Percentiles rank a stretch among this genome's conserved stretches.
Conservation (phyloP, 768 basidiomycete genomes). For the Nidularia pulvinata region DNA sequence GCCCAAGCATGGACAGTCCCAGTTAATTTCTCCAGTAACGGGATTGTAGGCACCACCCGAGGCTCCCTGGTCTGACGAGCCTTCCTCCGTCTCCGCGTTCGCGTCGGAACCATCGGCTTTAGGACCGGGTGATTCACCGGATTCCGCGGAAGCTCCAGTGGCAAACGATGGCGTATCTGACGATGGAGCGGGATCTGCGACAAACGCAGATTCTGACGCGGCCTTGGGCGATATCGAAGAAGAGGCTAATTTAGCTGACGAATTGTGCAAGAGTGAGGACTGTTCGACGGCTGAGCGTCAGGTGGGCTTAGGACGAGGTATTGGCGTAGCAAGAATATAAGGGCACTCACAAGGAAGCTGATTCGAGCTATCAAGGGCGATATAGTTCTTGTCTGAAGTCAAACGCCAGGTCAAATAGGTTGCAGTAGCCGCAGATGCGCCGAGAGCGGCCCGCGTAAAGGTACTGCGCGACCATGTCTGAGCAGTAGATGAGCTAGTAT, state of each 20-base stretch:
- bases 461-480: background rate
- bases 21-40: constrained; percentile 98
- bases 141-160: background rate
- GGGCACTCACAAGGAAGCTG: constrained; percentile 18
- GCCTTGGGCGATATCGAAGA: constrained; percentile 11
- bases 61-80: constrained; percentile 13
- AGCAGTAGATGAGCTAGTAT: constrained; percentile 26
- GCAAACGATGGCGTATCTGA: constrained; percentile 5
- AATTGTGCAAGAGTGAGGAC: constrained; percentile 1
- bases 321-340: background rate
- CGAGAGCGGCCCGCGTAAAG: constrained; percentile 28
- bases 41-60: constrained; percentile 81
- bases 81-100: constrained; percentile 4
- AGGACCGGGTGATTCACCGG: background rate
- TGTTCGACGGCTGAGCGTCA: constrained; percentile 11
- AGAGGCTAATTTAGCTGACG: constrained; percentile 5
- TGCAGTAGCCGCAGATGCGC: constrained; percentile 41
- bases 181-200: constrained; percentile 8
- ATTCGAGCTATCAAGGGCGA: constrained; percentile 45
- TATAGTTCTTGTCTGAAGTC: constrained; percentile 33
- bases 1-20: constrained; percentile 99
- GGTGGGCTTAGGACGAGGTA: background rate
- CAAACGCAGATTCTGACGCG: constrained; percentile 3
- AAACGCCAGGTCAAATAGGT: constrained; percentile 50
- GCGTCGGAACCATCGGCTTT: background rate